These are phyloP conservation scores for Phytopythium mirpurense DNA, from an alignment of 352 stramenopile genomes.

Conservation along the genomic window DNA sequence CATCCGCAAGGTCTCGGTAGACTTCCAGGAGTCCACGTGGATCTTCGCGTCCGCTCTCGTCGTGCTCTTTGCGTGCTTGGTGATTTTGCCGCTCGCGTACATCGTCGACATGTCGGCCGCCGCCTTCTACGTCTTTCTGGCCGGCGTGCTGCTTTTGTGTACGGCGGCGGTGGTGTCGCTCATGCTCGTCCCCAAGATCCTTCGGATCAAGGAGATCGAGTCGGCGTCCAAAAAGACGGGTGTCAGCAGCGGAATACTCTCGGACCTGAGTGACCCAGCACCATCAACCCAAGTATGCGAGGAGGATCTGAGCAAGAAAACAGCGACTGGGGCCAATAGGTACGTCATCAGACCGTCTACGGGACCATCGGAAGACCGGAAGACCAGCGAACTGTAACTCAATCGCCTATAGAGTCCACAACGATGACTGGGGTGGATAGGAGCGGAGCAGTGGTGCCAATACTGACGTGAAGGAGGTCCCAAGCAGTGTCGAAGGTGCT, in stretches of 20 bases:
- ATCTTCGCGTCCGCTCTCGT: constrained; percentile 44
- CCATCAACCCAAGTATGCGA: background rate
- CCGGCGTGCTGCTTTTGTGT: constrained; percentile 20
- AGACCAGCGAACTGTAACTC: too few species aligned
- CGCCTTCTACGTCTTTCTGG: constrained; percentile 33
- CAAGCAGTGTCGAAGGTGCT: too few species aligned
- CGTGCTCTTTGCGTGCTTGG: constrained; percentile 38
- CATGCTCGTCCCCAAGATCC: constrained; percentile 38
- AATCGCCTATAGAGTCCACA: too few species aligned
- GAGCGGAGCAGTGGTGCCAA: too few species aligned
- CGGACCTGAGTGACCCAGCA: too few species aligned
- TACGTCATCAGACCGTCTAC: too few species aligned
- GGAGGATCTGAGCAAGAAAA: too few species aligned
- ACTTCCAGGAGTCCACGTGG: constrained; percentile 69
- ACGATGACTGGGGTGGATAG: too few species aligned
- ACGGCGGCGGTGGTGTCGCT: constrained; percentile 32
- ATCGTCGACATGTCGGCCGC: constrained; percentile 30
- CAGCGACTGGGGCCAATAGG: too few species aligned
- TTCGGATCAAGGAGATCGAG: constrained; percentile 28
- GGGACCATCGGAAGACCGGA: too few species aligned
- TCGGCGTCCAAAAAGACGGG: constrained; percentile 4
- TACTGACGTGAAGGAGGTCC: too few species aligned
- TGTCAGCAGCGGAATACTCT: background rate
- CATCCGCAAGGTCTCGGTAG: constrained; percentile 55
- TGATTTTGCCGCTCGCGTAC: constrained; percentile 52